Conservation (phyloP, 2,329 filamentous ascomycete genomes). For the Cryphonectria naterciae region DNA sequence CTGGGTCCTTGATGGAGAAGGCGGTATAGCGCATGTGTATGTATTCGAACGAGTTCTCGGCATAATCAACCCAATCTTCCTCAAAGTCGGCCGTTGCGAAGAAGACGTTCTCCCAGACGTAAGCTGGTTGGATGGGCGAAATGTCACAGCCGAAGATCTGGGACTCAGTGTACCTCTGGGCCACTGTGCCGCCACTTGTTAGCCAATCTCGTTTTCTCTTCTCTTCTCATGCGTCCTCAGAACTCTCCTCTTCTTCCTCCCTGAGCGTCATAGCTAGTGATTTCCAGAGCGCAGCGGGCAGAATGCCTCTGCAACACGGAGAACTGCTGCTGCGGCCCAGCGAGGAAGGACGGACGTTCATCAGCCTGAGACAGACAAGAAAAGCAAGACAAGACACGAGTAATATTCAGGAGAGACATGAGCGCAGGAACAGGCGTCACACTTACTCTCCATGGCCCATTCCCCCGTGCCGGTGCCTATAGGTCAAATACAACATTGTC, state of each 20-base stretch:
- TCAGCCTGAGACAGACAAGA: conserved; percentile 6
- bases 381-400: neutral
- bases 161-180: conserved; percentile 49
- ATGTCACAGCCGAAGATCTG: conserved; percentile 54
- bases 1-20: conserved; percentile 49
- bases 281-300: neutral
- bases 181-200: conserved; percentile 42
- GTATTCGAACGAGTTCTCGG: conserved; percentile 50
- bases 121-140: conserved; percentile 57
- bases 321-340: neutral
- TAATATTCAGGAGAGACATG: neutral
- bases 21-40: conserved; percentile 54
- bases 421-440: conserved; percentile 18
- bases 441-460: conserved; percentile 56
- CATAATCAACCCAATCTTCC: conserved; percentile 51
- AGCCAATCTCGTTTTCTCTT: conserved; percentile 3
- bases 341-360: neutral
- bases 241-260: neutral
- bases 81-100: conserved; percentile 59
- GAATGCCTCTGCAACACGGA: neutral
- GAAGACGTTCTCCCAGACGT: conserved; percentile 54
- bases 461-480: conserved; percentile 55
- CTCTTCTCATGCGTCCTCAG: neutral
- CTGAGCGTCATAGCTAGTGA: neutral
- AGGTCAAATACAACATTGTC: conserved; percentile 26